Evolutionary conservation across 148 eudicot species (phyloP).

Genomic region (Camellia japonica): DNA sequence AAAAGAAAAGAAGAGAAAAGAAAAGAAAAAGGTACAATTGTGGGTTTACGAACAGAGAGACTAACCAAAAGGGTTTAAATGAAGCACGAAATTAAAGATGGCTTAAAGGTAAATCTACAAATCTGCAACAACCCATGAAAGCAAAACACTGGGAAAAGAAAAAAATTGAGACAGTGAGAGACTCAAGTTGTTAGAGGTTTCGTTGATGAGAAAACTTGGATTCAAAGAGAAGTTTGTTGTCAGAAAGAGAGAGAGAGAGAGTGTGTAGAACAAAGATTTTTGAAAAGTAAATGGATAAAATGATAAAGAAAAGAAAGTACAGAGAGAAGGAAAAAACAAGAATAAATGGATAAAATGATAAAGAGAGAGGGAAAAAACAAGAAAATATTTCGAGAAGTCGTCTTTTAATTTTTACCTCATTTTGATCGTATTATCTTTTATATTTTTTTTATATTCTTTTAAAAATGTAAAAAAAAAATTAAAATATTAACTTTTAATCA

Average conservation of each 20-base stretch:
- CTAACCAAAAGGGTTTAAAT: not conserved
- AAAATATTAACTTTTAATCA: too few relatives aligned
- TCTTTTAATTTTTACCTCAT: too few relatives aligned
- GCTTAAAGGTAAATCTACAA: constrained; percentile 28
- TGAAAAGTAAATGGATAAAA: not conserved
- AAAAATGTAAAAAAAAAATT: too few relatives aligned
- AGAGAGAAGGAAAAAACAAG: not conserved
- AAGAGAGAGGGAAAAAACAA: not conserved
- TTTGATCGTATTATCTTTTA: too few relatives aligned
- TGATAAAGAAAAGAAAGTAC: too few relatives aligned
- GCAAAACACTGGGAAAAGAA: constrained; percentile 9
- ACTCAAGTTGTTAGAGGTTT: constrained; percentile 11
- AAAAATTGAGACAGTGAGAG: constrained; percentile 17
- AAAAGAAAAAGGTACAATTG: not conserved
- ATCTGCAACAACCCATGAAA: constrained; percentile 25
- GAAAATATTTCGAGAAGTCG: too few relatives aligned
- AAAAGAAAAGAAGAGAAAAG: not conserved
- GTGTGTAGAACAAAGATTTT: not conserved
- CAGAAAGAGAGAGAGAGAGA: constrained; percentile 20
- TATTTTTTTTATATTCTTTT: too few relatives aligned
- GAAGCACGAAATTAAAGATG: constrained; percentile 3
- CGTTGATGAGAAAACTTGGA: constrained; percentile 42
- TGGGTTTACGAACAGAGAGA: constrained; percentile 8
- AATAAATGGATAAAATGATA: not conserved
- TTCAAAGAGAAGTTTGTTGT: constrained; percentile 55